phyloP scores from a whole-genome alignment of 2,329 filamentous ascomycete genomes.

The Colletotrichum plurivorum region DNA sequence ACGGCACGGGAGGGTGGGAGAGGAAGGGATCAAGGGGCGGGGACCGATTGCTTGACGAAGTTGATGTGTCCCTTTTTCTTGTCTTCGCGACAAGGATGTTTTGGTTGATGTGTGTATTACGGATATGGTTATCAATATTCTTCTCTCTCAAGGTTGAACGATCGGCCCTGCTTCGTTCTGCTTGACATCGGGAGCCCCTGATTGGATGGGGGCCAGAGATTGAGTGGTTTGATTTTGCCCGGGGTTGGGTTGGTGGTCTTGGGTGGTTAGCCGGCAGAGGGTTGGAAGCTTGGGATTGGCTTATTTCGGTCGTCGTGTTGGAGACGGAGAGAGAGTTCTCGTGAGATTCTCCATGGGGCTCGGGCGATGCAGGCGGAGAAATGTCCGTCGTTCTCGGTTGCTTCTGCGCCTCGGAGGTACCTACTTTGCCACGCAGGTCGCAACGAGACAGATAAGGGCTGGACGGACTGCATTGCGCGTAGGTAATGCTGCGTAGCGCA shows the following conservation, averaged over 20 bases:
- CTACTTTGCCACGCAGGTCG: not conserved
- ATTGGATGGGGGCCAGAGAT: constrained; percentile 23
- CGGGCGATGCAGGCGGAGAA: not conserved
- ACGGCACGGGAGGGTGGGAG: constrained; percentile 10
- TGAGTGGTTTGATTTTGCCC: not conserved
- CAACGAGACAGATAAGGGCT: too few relatives aligned
- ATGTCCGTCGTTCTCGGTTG: constrained; percentile 20
- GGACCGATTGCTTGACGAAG: not conserved
- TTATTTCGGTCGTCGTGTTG: constrained; percentile 4
- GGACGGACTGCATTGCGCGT: too few relatives aligned
- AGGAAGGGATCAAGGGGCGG: constrained; percentile 11
- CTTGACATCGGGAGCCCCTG: constrained; percentile 21
- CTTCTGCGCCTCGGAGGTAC: constrained; percentile 17
- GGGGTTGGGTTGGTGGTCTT: not conserved
- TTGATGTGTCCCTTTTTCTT: not conserved
- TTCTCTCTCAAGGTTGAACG: not conserved
- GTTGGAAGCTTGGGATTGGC: not conserved
- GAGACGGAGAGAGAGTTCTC: not conserved
- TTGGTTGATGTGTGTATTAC: not conserved
- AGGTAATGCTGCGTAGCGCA: too few relatives aligned
- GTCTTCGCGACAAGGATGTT: not conserved
- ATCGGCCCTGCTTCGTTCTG: not conserved
- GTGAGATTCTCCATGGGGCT: not conserved
- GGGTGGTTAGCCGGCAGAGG: not conserved
- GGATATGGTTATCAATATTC: constrained; percentile 17